Percentiles rank a stretch among this genome's conserved stretches.
These are phyloP conservation scores for Calocybe cyanea DNA, from an alignment of 768 basidiomycete species.

Conservation along the genomic window DNA sequence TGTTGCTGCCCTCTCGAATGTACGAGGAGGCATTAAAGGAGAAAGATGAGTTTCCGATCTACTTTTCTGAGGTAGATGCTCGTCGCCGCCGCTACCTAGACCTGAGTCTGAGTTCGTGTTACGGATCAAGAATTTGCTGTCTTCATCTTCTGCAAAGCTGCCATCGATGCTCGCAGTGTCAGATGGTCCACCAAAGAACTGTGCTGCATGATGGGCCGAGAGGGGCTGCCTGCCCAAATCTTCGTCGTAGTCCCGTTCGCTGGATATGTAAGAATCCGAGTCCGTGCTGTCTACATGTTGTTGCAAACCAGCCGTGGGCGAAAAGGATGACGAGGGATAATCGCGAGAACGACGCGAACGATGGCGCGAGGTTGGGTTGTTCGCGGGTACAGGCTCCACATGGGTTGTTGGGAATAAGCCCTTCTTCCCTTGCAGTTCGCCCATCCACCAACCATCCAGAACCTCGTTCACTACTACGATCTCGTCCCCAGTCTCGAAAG, in stretches of 20 bases:
- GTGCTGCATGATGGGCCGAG: slow-evolving; percentile 32
- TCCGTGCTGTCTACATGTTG: slow-evolving; percentile 9
- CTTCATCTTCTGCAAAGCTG: slow-evolving; percentile 40
- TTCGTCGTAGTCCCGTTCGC: slow-evolving; percentile 45
- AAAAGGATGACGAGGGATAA: slow-evolving; percentile 4
- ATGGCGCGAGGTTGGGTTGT: slow-evolving; percentile 25
- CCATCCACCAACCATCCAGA: slow-evolving; percentile 90
- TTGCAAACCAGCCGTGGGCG: neutral
- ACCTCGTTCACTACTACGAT: slow-evolving; percentile 78
- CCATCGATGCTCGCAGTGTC: slow-evolving; percentile 42
- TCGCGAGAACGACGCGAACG: slow-evolving; percentile 14
- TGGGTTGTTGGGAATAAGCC: slow-evolving; percentile 84
- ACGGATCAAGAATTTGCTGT: slow-evolving; percentile 27
- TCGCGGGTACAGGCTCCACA: slow-evolving; percentile 46
- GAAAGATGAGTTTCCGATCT: neutral
- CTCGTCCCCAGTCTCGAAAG: slow-evolving; percentile 69
- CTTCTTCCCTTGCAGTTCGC: slow-evolving; percentile 62
- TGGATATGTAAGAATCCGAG: slow-evolving; percentile 21
- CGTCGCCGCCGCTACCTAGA: slow-evolving; percentile 13
- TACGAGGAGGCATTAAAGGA: slow-evolving; percentile 19
- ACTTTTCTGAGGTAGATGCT: slow-evolving; percentile 13
- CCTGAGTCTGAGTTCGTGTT: slow-evolving; percentile 4
- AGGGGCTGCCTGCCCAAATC: slow-evolving; percentile 44
- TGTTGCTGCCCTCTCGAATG: no score
- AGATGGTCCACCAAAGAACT: slow-evolving; percentile 40